These are phyloP conservation scores for Suillus cothurnatus DNA, from an alignment of 768 basidiomycete species.

Conservation along the genomic window DNA sequence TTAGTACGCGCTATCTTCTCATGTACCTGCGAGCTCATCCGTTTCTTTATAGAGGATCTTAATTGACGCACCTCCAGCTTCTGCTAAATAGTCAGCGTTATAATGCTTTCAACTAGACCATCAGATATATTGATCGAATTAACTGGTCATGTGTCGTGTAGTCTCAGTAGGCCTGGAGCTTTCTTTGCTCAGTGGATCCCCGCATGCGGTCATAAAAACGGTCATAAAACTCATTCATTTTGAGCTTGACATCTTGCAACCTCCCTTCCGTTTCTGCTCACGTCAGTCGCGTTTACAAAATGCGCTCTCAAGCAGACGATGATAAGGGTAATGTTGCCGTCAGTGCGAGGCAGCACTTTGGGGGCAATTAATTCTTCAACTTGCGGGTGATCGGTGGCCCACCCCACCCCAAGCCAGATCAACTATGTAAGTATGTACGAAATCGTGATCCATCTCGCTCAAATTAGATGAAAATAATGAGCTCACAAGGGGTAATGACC, in stretches of 20 bases:
- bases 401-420: background rate
- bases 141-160: background rate
- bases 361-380: no score
- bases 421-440: background rate
- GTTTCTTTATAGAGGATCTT: background rate
- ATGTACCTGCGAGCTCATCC: background rate
- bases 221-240: background rate
- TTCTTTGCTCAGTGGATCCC: background rate
- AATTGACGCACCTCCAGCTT: background rate
- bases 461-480: background rate
- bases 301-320: background rate
- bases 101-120: background rate
- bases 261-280: background rate
- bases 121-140: background rate
- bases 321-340: background rate
- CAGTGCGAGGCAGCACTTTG: background rate
- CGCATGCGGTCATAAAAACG: background rate
- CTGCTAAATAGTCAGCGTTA: background rate
- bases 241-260: background rate
- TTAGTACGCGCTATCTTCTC: background rate
- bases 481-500: background rate
- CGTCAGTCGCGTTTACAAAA: background rate
- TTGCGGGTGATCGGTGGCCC: background rate
- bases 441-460: background rate
- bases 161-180: background rate